phyloP scores from a whole-genome alignment of 1,139 yeast species.

The Wickerhamomyces sp. region DNA sequence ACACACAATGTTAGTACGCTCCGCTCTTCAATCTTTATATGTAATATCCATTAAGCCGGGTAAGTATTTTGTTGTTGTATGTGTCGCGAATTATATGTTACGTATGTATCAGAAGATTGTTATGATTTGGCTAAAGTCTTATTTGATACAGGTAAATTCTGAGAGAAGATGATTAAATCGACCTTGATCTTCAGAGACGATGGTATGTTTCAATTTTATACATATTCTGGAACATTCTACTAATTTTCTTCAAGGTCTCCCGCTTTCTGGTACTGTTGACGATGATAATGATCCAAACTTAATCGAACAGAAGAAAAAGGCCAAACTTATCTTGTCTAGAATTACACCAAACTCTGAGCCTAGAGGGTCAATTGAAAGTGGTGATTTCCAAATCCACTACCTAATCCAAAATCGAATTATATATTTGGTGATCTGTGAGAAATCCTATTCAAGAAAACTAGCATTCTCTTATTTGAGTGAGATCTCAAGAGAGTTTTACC shows the following conservation, averaged over 20 bases:
- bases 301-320: conserved; percentile 77
- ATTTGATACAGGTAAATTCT: not conserved
- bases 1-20: too few species aligned
- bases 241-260: conserved; percentile 50
- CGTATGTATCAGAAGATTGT: too few species aligned
- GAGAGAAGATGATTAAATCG: conserved; percentile 56
- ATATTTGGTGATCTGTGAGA: conserved; percentile 73
- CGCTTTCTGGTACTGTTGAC: conserved; percentile 90
- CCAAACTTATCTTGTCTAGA: conserved; percentile 71
- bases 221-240: not conserved
- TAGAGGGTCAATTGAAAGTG: conserved; percentile 82
- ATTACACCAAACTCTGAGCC: conserved; percentile 80
- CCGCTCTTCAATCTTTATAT: too few species aligned
- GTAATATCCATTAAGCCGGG: too few species aligned
- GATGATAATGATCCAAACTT: conserved; percentile 59
- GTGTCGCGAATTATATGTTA: too few species aligned
- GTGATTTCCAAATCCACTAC: conserved; percentile 72
- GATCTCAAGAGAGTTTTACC: conserved; percentile 74
- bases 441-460: conserved; percentile 78
- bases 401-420: conserved; percentile 59
- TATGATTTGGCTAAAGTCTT: too few species aligned
- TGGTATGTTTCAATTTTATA: conserved; percentile 40
- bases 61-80: too few species aligned
- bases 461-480: conserved; percentile 87
- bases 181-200: conserved; percentile 69